phyloP scores from a whole-genome alignment of 2,329 filamentous ascomycete genomes.

The Diaporthe citrichinensis region DNA sequence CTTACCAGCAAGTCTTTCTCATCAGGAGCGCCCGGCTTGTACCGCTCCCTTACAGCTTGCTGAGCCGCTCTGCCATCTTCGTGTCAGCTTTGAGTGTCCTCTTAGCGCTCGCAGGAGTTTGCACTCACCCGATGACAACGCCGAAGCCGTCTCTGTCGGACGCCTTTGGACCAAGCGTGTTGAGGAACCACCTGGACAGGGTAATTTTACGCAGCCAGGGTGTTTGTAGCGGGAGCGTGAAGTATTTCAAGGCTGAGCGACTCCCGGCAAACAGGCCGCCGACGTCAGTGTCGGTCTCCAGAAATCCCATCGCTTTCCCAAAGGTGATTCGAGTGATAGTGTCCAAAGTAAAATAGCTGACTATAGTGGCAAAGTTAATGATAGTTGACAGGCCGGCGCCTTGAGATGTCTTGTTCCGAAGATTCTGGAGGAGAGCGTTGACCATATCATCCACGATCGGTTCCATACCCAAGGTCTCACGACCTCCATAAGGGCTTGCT shows the following conservation, averaged over 20 bases:
- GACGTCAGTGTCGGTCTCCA: conserved; percentile 58
- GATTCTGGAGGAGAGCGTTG: not conserved
- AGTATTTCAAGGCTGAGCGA: conserved; percentile 54
- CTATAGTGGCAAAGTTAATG: conserved; percentile 60
- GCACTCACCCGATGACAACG: conserved; percentile 44
- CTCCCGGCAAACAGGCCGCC: conserved; percentile 60
- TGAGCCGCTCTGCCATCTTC: conserved; percentile 51
- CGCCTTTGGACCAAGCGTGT: conserved; percentile 50
- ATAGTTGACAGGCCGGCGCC: conserved; percentile 38
- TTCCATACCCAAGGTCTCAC: conserved; percentile 47
- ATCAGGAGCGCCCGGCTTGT: conserved; percentile 55
- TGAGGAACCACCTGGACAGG: conserved; percentile 49
- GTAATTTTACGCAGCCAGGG: conserved; percentile 49
- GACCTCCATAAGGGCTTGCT: conserved; percentile 46
- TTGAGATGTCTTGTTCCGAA: conserved; percentile 2
- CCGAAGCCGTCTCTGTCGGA: conserved; percentile 48
- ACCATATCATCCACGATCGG: conserved; percentile 38
- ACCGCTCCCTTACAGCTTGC: conserved; percentile 59
- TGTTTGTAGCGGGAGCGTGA: conserved; percentile 56
- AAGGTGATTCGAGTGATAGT: conserved; percentile 64
- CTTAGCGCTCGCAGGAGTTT: not conserved
- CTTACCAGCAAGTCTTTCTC: conserved; percentile 62
- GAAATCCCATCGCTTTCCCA: conserved; percentile 61
- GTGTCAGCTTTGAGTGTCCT: not conserved
- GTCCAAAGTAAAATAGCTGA: conserved; percentile 65